Evolutionary conservation across 495 filamentous ascomycete species (phyloP).

Genomic region (Podospora fimiseda): DNA sequence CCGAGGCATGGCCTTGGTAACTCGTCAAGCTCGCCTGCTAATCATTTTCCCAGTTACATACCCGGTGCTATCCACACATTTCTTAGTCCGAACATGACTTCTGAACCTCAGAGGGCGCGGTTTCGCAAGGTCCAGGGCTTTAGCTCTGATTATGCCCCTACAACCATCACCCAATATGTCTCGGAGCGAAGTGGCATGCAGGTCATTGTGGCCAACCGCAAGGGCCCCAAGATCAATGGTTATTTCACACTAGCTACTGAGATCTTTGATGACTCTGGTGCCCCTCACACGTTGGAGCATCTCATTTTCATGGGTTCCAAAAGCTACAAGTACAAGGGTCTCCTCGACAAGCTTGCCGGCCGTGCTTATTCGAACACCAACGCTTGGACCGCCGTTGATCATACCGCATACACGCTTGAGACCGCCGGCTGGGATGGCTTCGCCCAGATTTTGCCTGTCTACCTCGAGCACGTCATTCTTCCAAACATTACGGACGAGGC

Average conservation of each 20-base stretch:
- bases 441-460: constrained; percentile 86
- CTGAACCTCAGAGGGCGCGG: constrained; percentile 34
- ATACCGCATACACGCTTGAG: constrained; percentile 93
- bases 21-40: not conserved
- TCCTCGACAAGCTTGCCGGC: constrained; percentile 88
- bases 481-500: constrained; percentile 88
- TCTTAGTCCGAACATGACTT: constrained; percentile 27
- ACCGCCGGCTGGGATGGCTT: constrained; percentile 97
- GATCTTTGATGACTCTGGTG: constrained; percentile 92
- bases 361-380: constrained; percentile 92
- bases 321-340: constrained; percentile 87
- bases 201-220: constrained; percentile 81
- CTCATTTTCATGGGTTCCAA: constrained; percentile 97
- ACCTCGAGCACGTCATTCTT: constrained; percentile 88
- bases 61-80: constrained; percentile 15
- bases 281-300: constrained; percentile 95
- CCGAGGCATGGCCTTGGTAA: not conserved
- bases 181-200: constrained; percentile 88
- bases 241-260: constrained; percentile 96
- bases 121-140: constrained; percentile 85
- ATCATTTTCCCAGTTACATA: constrained; percentile 12
- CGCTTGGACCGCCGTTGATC: constrained; percentile 90
- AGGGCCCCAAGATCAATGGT: constrained; percentile 88
- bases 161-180: constrained; percentile 73
- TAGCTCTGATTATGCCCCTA: constrained; percentile 78